Evolutionary conservation across 106 monocot species (phyloP).

Genomic region (Dactylorhiza incarnata): DNA sequence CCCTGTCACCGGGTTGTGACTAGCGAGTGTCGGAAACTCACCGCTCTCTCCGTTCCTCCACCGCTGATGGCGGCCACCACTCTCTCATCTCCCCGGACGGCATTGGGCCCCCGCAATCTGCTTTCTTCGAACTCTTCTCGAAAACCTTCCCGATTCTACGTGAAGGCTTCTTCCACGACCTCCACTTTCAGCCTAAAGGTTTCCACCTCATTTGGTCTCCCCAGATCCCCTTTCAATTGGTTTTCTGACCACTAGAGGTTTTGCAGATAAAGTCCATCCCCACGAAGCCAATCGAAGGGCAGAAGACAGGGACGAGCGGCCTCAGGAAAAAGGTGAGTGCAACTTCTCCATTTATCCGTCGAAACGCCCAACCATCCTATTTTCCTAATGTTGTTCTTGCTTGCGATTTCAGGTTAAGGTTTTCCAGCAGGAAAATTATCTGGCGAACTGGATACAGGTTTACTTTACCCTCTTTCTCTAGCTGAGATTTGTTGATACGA

Average conservation of each 20-base stretch:
- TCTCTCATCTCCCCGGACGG: background rate
- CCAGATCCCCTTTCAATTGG: background rate
- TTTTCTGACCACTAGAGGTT: slow-evolving; percentile 2
- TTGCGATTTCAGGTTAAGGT: slow-evolving; percentile 70
- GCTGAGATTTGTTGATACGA: background rate
- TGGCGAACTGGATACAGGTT: slow-evolving; percentile 99
- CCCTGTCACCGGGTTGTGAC: no score
- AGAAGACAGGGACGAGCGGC: slow-evolving; percentile 98
- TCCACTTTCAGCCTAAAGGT: slow-evolving; percentile 32
- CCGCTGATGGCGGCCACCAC: background rate
- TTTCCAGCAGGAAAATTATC: slow-evolving; percentile 79
- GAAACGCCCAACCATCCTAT: background rate
- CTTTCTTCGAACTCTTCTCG: background rate
- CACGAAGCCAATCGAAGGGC: slow-evolving; percentile 90
- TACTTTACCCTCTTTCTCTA: background rate
- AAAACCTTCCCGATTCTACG: slow-evolving; percentile 2
- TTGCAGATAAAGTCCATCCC: slow-evolving; percentile 67
- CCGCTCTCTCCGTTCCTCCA: background rate
- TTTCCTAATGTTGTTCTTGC: background rate
- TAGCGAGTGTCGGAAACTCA: background rate
- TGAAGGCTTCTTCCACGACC: slow-evolving; percentile 24
- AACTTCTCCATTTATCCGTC: background rate
- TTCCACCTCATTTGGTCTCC: background rate
- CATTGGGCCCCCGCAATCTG: background rate
- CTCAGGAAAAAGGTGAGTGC: slow-evolving; percentile 73